Base-by-base conservation (phyloP, 257 asterid species). In the Jasminum sambac region DNA sequence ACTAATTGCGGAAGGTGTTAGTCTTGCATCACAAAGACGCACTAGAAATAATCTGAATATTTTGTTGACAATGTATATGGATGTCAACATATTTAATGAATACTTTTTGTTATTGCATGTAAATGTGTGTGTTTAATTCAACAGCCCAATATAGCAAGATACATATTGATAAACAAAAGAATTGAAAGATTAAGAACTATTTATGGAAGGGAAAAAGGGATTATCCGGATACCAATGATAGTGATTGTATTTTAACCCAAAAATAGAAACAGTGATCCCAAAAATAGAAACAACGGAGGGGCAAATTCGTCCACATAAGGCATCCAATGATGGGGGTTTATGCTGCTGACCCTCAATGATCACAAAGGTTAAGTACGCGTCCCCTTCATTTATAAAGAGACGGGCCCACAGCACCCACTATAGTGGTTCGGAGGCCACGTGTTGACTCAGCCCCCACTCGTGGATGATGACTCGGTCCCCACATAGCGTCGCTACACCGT, bases 401-500 rank as follows among this genome's bases (percentile, higher is more conserved):
- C 34, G 77, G 88, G 68, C 77, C 86, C 77, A 41, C 57, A 0
- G 2, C 24, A 66, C 73, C 79, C 44, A 48, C 61, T 30, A 46
- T 41, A 24, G 16, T 6, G 60, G 2, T 5, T 2, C 5, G 11
- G 24, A 37, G 66, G 75, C 74, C 87, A 86, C 87, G 89, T 86
- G 84, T 78, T 55, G 65, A 14, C 11, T 16, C 12, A 19, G 67
- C 52, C 68, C 44, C 72, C 8, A 25, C 37, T 42, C n/a, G 24
- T 12, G 39, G 2, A 30, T 24, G 79, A 70, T 78, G 87, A 86
- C 84, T 78, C 87, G 59, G 80, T 73, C 34, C 64, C 30, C 19
- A 59, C 23, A 11, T 60, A 74, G 79, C 84, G 84, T 70, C 75
- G 71, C 50, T 23, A 5, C 76, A 81, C 84, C 86, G 90, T 86